phyloP scores from a whole-genome alignment of 2,329 filamentous ascomycete species.

The Aspergillus fumigatiaffinis region DNA sequence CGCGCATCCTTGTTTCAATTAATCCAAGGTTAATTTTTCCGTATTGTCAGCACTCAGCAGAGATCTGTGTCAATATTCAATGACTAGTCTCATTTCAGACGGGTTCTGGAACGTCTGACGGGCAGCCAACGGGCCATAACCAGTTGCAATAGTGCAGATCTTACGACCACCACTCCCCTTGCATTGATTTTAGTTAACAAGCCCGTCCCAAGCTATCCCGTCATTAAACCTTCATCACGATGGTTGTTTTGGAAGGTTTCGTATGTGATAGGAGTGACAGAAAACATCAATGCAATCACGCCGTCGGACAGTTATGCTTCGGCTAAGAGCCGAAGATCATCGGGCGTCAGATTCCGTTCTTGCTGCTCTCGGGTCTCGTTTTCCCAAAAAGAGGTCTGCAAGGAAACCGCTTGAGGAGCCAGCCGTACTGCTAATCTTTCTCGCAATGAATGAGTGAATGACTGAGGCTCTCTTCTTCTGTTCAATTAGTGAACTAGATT shows the following conservation, averaged over 20 bases:
- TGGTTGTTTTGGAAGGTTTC: neutral
- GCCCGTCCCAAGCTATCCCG: neutral
- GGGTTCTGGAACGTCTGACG: neutral
- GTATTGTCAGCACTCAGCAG: neutral
- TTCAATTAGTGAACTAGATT: neutral
- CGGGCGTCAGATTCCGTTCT: neutral
- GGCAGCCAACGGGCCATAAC: neutral
- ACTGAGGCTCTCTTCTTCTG: neutral
- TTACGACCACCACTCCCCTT: neutral
- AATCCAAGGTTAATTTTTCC: neutral
- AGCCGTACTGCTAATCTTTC: neutral
- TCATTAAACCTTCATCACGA: neutral
- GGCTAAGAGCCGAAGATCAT: too few relatives aligned
- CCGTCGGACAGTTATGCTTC: neutral
- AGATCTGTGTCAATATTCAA: neutral
- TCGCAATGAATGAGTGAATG: neutral
- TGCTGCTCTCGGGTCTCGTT: neutral
- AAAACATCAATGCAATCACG: too few relatives aligned
- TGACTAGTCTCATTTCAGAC: neutral
- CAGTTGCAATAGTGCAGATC: neutral
- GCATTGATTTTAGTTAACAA: neutral
- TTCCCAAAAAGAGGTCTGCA: neutral
- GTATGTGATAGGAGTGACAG: too few relatives aligned
- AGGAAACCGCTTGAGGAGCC: too few relatives aligned
- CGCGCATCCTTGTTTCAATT: neutral